Percentiles rank a stretch among this genome's conserved stretches.
Evolutionary conservation across 1,284 basidiomycete genomes (phyloP).

Genomic region (Moesziomyces parantarcticus): DNA sequence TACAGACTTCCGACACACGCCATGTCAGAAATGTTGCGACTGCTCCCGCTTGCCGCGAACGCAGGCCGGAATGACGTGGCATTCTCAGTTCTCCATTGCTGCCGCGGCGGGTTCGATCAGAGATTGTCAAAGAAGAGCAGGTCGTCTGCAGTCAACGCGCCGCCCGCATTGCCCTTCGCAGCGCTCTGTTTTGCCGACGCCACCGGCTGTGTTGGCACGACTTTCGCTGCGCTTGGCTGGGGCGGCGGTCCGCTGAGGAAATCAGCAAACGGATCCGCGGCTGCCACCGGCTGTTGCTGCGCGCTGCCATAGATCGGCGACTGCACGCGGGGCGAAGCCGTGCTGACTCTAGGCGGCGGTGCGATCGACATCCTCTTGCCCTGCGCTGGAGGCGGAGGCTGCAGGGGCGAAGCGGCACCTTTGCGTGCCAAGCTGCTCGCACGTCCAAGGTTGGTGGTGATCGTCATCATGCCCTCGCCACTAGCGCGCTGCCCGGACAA

Average conservation of each 20-base stretch:
- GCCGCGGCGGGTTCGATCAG: slow-evolving; percentile 6
- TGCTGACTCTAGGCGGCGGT: slow-evolving; percentile 23
- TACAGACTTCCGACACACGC: too few species aligned
- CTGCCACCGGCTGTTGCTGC: background rate
- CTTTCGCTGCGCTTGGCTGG: slow-evolving; percentile 2
- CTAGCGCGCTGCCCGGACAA: slow-evolving; percentile 24
- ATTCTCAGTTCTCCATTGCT: background rate
- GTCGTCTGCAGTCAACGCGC: slow-evolving; percentile 37
- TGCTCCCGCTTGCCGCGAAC: background rate
- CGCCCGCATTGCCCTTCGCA: slow-evolving; percentile 10
- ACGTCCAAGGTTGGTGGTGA: slow-evolving; percentile 28
- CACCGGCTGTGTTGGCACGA: background rate
- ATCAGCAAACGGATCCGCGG: slow-evolving; percentile 24
- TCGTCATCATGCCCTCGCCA: slow-evolving; percentile 42
- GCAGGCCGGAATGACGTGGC: background rate
- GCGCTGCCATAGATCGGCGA: background rate
- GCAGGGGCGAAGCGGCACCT: slow-evolving; percentile 24
- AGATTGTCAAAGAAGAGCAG: slow-evolving; percentile 46
- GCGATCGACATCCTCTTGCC: slow-evolving; percentile 21
- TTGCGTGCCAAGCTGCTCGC: slow-evolving; percentile 22
- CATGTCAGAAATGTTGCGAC: background rate
- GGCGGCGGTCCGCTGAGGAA: slow-evolving; percentile 26
- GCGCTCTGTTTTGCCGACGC: background rate
- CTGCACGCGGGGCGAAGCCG: slow-evolving; percentile 11
- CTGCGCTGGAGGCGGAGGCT: slow-evolving; percentile 27